Conservation (phyloP, 2,329 filamentous ascomycete genomes). For the Raffaelea deltoideospora region DNA sequence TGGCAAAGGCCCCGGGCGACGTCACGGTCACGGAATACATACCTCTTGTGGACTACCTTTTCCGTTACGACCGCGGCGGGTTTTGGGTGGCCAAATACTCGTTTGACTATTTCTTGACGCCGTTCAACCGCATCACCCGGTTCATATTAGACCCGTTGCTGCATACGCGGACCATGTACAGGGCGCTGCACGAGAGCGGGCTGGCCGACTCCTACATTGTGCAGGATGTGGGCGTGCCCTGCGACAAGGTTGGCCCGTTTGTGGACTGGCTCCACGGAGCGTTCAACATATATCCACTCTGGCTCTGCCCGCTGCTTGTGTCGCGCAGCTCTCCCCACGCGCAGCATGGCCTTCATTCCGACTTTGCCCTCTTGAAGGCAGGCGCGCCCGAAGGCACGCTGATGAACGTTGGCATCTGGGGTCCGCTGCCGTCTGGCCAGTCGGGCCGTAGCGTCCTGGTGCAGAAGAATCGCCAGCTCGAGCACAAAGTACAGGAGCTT, state of each 20-base stretch:
- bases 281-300: constrained; percentile 36
- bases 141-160: constrained; percentile 46
- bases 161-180: constrained; percentile 50
- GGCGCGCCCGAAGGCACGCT: constrained; percentile 19
- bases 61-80: constrained; percentile 54
- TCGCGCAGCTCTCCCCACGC: constrained; percentile 25
- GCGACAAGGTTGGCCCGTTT: constrained; percentile 25
- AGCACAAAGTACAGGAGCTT: constrained; percentile 40
- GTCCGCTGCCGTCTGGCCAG: constrained; percentile 28
- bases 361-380: constrained; percentile 22
- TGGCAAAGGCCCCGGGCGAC: constrained; percentile 10
- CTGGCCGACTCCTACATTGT: constrained; percentile 46
- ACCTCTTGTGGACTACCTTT: constrained; percentile 51
- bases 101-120: constrained; percentile 48
- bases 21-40: constrained; percentile 28
- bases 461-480: constrained; percentile 41
- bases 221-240: constrained; percentile 45
- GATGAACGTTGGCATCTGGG: constrained; percentile 52
- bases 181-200: constrained; percentile 46
- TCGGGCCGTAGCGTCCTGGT: constrained; percentile 30
- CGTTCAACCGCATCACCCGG: constrained; percentile 49
- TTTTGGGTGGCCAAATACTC: constrained; percentile 53
- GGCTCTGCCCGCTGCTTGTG: constrained; percentile 37
- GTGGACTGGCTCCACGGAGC: constrained; percentile 29
- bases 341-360: constrained; percentile 29